These are phyloP conservation scores for Linum trigynum DNA, from an alignment of 345 rosid species.

Conservation along the genomic window DNA sequence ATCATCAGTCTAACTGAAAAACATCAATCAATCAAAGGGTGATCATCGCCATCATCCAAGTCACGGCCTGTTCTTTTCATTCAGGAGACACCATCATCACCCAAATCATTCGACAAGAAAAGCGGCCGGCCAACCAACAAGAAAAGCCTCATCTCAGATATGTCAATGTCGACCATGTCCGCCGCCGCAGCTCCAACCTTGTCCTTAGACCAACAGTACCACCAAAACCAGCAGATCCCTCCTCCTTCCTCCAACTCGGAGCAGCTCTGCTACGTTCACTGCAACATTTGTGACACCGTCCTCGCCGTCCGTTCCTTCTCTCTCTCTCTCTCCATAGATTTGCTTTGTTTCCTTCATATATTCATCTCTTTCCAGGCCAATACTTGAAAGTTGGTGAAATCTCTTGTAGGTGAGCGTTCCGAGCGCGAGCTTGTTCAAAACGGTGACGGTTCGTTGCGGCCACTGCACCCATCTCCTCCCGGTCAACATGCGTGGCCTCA, in stretches of 20 bases:
- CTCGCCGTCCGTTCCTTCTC: conserved; percentile 63
- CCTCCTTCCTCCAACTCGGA: conserved; percentile 57
- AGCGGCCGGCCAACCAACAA: not conserved
- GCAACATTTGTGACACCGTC: conserved; percentile 86
- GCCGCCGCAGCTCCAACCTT: conserved; percentile 53
- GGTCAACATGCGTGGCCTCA: conserved; percentile 59
- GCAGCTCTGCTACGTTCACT: conserved; percentile 95
- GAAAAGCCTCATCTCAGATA: conserved; percentile 1
- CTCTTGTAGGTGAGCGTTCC: conserved; percentile 80
- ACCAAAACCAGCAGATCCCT: not conserved
- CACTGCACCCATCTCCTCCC: conserved; percentile 90
- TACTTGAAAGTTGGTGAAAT: not conserved
- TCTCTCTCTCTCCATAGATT: conserved; percentile 3
- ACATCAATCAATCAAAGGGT: conserved; percentile 66
- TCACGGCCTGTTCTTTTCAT: conserved; percentile 15
- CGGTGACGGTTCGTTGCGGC: conserved; percentile 91
- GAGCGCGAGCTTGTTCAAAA: conserved; percentile 88
- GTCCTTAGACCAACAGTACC: conserved; percentile 35
- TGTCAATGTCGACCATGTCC: conserved; percentile 59
- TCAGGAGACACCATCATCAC: conserved; percentile 22
- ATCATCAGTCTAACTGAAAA: conserved; percentile 6
- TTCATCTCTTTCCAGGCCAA: not conserved
- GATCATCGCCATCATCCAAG: no score
- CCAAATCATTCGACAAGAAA: conserved; percentile 2
- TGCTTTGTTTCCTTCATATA: not conserved